Evolutionary conservation across 441 rosid genomes (phyloP).

Genomic region (Pelargonium cotyledonis): DNA sequence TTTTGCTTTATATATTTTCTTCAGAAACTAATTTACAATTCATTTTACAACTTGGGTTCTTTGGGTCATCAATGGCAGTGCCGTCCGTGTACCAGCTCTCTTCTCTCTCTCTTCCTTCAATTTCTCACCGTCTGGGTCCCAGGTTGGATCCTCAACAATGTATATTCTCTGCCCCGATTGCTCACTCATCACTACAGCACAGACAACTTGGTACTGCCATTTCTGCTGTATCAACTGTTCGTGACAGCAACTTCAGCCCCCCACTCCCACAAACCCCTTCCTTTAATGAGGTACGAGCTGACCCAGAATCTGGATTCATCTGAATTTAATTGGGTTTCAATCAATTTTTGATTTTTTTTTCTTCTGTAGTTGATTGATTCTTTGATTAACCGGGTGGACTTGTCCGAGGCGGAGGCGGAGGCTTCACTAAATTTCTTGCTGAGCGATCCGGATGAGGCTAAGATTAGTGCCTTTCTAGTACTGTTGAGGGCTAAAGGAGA

Average conservation of each 20-base stretch:
- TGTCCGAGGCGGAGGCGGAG: constrained; percentile 73
- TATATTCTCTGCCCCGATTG: not conserved
- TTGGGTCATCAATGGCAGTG: not conserved
- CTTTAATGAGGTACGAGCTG: constrained; percentile 44
- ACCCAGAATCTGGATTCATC: not conserved
- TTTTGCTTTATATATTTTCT: too few species aligned
- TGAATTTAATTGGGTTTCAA: not conserved
- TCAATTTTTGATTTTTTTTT: not conserved
- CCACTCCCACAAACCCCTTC: constrained; percentile 30
- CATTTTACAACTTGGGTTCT: not conserved
- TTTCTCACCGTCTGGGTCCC: not conserved
- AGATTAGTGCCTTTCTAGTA: constrained; percentile 83
- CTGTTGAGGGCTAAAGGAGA: constrained; percentile 91
- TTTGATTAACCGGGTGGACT: constrained; percentile 57
- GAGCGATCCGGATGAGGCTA: constrained; percentile 46
- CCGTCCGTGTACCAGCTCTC: not conserved
- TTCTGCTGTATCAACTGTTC: constrained; percentile 24
- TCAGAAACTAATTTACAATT: not conserved
- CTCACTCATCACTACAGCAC: not conserved
- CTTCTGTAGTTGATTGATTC: constrained; percentile 72
- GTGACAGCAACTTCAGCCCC: constrained; percentile 17
- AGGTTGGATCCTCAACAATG: not conserved
- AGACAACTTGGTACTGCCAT: not conserved
- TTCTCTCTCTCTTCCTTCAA: constrained; percentile 1
- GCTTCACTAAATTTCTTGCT: constrained; percentile 58